These are phyloP conservation scores for Dittrichia graveolens DNA, from an alignment of 129 eudicot species.

Conservation along the genomic window DNA sequence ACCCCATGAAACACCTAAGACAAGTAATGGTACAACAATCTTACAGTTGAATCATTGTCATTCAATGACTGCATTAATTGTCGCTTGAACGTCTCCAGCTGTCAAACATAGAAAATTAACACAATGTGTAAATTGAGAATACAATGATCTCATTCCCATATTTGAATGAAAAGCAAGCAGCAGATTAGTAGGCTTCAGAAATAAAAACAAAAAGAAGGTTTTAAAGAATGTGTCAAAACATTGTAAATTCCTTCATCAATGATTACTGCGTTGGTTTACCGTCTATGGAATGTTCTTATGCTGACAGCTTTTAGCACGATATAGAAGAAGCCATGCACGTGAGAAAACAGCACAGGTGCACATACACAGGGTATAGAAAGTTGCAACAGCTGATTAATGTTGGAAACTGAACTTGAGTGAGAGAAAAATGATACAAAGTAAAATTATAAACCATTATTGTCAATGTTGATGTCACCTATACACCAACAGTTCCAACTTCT, in stretches of 20 bases:
- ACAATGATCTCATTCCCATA: constrained; percentile 10
- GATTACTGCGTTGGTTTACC: background rate
- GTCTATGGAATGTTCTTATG: constrained; percentile 7
- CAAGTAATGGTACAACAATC: constrained; percentile 35
- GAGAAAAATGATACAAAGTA: background rate
- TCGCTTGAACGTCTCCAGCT: constrained; percentile 95
- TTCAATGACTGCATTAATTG: constrained; percentile 90
- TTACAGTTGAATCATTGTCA: constrained; percentile 80
- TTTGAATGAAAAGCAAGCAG: constrained; percentile 6
- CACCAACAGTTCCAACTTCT: background rate
- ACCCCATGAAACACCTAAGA: constrained; percentile 12
- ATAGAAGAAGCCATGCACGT: constrained; percentile 1
- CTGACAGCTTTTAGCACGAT: constrained; percentile 11
- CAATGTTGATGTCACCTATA: background rate
- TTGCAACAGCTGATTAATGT: constrained; percentile 7
- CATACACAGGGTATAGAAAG: background rate
- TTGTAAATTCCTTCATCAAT: background rate
- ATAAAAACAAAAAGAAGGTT: background rate
- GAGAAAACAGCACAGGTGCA: constrained; percentile 6
- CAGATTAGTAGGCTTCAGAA: background rate
- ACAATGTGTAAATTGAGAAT: background rate
- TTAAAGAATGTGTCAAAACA: constrained; percentile 10
- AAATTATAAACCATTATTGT: background rate
- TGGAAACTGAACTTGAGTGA: background rate
- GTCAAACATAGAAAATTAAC: constrained; percentile 38